These are phyloP conservation scores for Pichiaceae sp. DNA, from an alignment of 1,139 yeast genomes.

Conservation along the genomic window DNA sequence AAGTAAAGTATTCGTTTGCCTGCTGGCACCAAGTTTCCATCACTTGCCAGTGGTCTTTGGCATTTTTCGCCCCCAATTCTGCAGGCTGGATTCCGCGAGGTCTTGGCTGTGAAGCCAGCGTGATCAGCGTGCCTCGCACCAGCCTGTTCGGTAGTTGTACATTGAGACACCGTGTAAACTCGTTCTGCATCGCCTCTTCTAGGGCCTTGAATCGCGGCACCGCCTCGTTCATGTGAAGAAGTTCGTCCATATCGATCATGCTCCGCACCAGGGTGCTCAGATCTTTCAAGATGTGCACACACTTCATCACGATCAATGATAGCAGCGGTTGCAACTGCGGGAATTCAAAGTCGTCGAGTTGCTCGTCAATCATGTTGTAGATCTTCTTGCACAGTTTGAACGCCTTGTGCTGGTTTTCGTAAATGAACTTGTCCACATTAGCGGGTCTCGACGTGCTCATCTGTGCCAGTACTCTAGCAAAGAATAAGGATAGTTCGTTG, in stretches of 20 bases:
- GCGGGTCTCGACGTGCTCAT: background rate
- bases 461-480: conserved; percentile 9
- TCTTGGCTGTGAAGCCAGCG: conserved; percentile 1
- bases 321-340: conserved; percentile 19
- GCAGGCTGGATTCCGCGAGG: conserved; percentile 7
- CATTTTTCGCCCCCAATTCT: conserved; percentile 7
- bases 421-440: conserved; percentile 33
- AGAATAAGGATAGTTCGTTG: conserved; percentile 15
- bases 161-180: conserved; percentile 8
- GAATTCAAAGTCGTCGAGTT: conserved; percentile 27
- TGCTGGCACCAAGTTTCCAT: conserved; percentile 6
- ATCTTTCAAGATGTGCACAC: conserved; percentile 14
- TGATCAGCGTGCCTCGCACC: conserved; percentile 4
- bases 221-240: conserved; percentile 4
- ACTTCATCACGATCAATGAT: conserved; percentile 17
- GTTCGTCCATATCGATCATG: conserved; percentile 16
- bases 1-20: conserved; percentile 6
- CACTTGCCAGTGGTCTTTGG: conserved; percentile 7
- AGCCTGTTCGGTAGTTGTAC: conserved; percentile 8
- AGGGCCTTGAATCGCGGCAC: conserved; percentile 9
- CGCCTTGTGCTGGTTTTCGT: conserved; percentile 40
- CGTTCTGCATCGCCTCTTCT: conserved; percentile 6
- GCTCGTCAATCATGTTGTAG: conserved; percentile 26
- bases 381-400: conserved; percentile 35
- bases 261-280: conserved; percentile 13